Conservation (phyloP, 257 asterid genomes). For the Eucommia ulmoides region DNA sequence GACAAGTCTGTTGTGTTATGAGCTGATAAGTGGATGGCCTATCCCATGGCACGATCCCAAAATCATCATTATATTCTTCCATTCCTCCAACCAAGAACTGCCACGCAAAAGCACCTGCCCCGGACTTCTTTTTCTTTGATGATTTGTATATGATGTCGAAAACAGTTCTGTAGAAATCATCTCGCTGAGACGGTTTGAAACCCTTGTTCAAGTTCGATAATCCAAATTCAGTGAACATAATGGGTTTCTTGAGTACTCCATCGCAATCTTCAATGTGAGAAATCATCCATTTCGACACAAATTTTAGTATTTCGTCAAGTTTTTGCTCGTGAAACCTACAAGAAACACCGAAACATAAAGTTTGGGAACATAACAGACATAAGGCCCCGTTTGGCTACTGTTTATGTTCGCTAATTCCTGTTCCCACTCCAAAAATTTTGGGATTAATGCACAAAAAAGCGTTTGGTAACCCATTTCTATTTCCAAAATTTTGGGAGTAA, state of each 20-base stretch:
- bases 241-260: constrained; percentile 72
- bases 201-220: constrained; percentile 60
- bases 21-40: constrained; percentile 50
- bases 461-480: no score
- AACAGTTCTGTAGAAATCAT: constrained; percentile 50
- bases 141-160: constrained; percentile 72
- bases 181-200: constrained; percentile 59
- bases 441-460: no score
- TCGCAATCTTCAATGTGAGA: constrained; percentile 99
- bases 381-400: no score
- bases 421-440: no score
- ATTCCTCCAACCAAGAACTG: constrained; percentile 86
- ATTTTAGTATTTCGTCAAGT: constrained; percentile 60
- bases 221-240: constrained; percentile 87
- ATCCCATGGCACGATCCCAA: constrained; percentile 86
- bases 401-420: no score
- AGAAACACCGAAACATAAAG: constrained; percentile 6
- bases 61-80: constrained; percentile 86
- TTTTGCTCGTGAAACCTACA: constrained; percentile 68
- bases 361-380: no score
- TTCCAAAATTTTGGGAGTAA: no score
- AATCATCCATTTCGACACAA: constrained; percentile 69
- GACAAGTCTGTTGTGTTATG: constrained; percentile 75
- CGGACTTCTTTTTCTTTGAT: constrained; percentile 46
- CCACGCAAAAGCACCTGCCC: constrained; percentile 88